A percentile compares a stretch with the other conserved stretches of the same genome.
Conservation (phyloP, 1,284 basidiomycete species). For the Trametes pubescens region DNA sequence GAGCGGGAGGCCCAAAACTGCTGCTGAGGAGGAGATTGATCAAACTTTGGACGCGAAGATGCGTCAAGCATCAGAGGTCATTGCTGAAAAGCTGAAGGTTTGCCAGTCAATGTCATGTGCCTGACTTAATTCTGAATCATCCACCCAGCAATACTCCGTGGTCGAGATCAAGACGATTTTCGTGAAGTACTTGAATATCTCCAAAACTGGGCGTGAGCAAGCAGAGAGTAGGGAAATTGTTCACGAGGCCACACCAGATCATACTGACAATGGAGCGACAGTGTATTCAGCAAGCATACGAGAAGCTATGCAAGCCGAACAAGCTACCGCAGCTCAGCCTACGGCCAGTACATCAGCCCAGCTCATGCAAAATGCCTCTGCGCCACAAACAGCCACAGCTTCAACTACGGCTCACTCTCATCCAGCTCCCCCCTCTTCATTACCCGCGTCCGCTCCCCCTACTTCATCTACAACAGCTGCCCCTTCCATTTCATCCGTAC, state of each 20-base stretch:
- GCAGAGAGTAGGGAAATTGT: neutral
- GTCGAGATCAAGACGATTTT: constrained; percentile 6
- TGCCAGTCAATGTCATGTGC: neutral
- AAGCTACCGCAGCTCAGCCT: neutral
- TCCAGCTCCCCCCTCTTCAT: neutral
- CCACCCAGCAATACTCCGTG: constrained; percentile 1
- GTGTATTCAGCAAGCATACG: neutral
- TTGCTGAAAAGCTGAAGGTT: constrained; percentile 16
- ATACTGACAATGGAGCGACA: neutral
- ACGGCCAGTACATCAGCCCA: neutral
- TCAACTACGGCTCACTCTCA: neutral
- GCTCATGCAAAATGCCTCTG: neutral
- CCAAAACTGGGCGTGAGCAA: constrained; percentile 7
- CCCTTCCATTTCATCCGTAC: neutral
- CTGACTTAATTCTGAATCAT: neutral
- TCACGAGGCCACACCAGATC: no score
- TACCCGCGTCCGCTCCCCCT: neutral
- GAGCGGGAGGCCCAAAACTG: neutral
- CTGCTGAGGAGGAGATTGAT: neutral
- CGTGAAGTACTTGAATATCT: constrained; percentile 5
- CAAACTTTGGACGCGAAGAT: neutral
- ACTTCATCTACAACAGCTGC: neutral
- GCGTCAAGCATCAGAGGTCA: constrained; percentile 8
- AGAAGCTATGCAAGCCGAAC: neutral
- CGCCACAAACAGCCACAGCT: neutral